Conservation (phyloP, 129 eudicot genomes). For the Helianthus tuberosus region DNA sequence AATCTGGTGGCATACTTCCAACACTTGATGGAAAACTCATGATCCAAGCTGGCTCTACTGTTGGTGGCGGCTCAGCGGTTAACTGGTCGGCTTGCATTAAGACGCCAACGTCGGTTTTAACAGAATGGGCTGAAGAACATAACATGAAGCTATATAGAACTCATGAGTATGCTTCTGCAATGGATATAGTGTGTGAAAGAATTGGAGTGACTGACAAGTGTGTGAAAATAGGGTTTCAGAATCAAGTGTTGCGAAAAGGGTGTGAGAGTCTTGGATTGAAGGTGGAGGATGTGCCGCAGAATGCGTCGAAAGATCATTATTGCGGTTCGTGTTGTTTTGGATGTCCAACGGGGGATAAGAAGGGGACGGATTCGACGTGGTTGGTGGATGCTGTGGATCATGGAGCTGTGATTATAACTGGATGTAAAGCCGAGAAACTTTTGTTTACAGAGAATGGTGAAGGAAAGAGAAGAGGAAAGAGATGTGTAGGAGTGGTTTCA, state of each 20-base stretch:
- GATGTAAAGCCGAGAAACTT: constrained; percentile 71
- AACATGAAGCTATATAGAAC: constrained; percentile 48
- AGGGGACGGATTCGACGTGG: constrained; percentile 89
- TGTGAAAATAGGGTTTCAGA: constrained; percentile 73
- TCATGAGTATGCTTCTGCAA: constrained; percentile 49
- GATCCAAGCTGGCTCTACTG: constrained; percentile 80
- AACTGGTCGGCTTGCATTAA: constrained; percentile 85
- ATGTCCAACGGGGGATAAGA: constrained; percentile 71
- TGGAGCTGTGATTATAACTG: constrained; percentile 82
- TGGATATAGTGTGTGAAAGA: constrained; percentile 62
- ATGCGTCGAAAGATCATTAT: constrained; percentile 64
- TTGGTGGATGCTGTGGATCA: constrained; percentile 81
- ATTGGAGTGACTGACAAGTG: constrained; percentile 75
- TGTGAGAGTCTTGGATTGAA: constrained; percentile 74
- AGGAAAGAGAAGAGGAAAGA: constrained; percentile 40
- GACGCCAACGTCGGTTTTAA: constrained; percentile 57
- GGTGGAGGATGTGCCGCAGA: constrained; percentile 62
- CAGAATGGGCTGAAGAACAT: constrained; percentile 71
- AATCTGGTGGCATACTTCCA: constrained; percentile 65
- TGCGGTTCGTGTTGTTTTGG: constrained; percentile 92
- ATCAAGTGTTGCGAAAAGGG: constrained; percentile 83
- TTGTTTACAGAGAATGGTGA: constrained; percentile 35
- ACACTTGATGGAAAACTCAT: constrained; percentile 68
- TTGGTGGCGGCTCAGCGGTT: constrained; percentile 93
- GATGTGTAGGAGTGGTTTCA: constrained; percentile 68